phyloP scores from a whole-genome alignment of 2,329 filamentous ascomycete species.

The Beauveria asiatica region DNA sequence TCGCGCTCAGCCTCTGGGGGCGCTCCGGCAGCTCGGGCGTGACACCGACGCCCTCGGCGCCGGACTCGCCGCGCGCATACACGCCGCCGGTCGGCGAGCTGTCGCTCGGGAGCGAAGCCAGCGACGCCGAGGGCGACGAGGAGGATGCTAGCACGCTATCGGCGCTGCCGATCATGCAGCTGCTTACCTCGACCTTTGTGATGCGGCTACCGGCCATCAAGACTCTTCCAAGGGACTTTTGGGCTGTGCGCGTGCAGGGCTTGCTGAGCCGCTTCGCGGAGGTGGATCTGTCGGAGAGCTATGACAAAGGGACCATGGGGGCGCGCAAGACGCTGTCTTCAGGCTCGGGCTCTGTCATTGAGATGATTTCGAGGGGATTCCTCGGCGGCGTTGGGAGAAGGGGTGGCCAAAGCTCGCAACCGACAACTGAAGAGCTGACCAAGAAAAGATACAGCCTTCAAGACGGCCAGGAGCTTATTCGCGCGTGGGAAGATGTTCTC shows the following conservation, averaged over 20 bases:
- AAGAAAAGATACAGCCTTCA: constrained; percentile 42
- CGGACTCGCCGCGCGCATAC: neutral
- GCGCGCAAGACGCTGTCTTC: constrained; percentile 68
- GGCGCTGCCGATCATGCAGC: constrained; percentile 58
- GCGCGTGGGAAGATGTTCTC: constrained; percentile 59
- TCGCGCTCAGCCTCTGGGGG: constrained; percentile 9
- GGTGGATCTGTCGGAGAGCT: constrained; percentile 69
- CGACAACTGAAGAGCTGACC: constrained; percentile 12
- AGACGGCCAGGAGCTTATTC: constrained; percentile 50
- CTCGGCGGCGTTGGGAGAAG: constrained; percentile 43
- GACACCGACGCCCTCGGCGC: constrained; percentile 4
- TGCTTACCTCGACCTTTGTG: constrained; percentile 55
- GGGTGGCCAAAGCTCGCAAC: constrained; percentile 5
- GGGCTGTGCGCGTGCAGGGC: constrained; percentile 51
- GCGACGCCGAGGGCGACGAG: constrained; percentile 19
- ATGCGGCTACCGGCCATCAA: constrained; percentile 58
- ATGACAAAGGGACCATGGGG: constrained; percentile 69
- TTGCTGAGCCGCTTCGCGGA: constrained; percentile 54
- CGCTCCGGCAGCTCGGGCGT: neutral
- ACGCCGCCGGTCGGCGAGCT: neutral
- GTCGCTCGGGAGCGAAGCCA: constrained; percentile 8
- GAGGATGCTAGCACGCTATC: constrained; percentile 22
- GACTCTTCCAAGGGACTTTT: constrained; percentile 56
- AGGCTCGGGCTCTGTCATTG: constrained; percentile 59
- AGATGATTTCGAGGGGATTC: constrained; percentile 58